Base-by-base conservation (phyloP, 2,329 filamentous ascomycete species). In the Xylariomycetidae sp. region DNA sequence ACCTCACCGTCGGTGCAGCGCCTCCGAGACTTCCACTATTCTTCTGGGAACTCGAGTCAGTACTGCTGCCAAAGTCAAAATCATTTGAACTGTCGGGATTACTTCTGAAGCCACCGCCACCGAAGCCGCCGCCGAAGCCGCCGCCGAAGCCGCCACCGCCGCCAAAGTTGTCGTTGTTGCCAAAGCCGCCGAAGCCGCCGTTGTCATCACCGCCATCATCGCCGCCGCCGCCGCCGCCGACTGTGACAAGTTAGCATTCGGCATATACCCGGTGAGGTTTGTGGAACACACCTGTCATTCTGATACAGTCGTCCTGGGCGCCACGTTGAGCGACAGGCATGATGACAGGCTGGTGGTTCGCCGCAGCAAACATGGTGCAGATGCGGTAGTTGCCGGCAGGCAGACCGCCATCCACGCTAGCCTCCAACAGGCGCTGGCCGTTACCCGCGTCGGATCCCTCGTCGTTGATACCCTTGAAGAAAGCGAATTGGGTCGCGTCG, bases 401-500 rank as follows among this genome's bases (percentile, higher is more conserved):
- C 3, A 82, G 70, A 48, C 76, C 78, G 36, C 68, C 72, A 1
- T 61, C 58, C 16, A 82, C 76, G 2, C 53, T 58, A 24, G 76
- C 70, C 10, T 61, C 56, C 9, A 82, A 61, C 5, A 65, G 59
- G 31, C 76, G 76, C 2, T 72, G 47, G 19, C 68, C 69, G 47
- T 81, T 68, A 20, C 74, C 75, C 12, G 59, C 65, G 39, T 78
- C 74, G 47, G 81, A 68, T 22, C 74, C 75, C 12, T 59, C 65
- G 39, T 78, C 74, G 57, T 80, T 78, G 60, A 80, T 76, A 40
- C 76, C 76, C 65, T 80, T 79, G 70, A 81, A 80, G 57, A 79
- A 79, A 50, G 61, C 72, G 44, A 74, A 79, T 49, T 65, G 56
- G 15, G 52, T 57, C 19, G 76, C 64, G 40, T 78, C 67, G 5